Base-by-base conservation (phyloP, 1,284 basidiomycete genomes). In the Tilletia setariae region DNA sequence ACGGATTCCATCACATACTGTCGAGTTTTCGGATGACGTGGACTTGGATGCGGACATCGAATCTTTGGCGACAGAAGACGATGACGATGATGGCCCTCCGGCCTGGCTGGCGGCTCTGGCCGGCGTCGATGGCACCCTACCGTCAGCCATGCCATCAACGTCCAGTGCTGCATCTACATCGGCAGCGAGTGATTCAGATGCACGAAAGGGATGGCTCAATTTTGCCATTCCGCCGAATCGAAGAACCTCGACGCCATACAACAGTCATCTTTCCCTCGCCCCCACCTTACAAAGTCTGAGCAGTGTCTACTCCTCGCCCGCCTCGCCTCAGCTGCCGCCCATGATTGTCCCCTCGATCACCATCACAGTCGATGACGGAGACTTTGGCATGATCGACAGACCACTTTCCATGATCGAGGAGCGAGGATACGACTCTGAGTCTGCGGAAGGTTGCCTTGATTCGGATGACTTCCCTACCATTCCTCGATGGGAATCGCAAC, bases 291-390 rank as follows among this genome's bases (percentile, higher is more conserved):
- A 21, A 19, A 43, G 35, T 40, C 40, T 64, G 63, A 49, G 43
- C 42, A 42, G 32, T 16, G 43, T 40, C 40, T 28, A 30, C 25
- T 64, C 63, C 23, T 23, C 40, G 40, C 35, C 35, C 40, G 63
- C 35, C 42, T 40, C 63, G 19, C 63, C 40, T 9, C 63, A 44
- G 25, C 63, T 64, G n/a, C 63, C 63, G n/a, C 63, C 63, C 19
- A 64, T 64, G 63, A 28, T 25, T n/a, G 51, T 53, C 51, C 63
- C 63, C 25, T 44, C 43, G 35, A 64, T 64, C 63, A 64, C 63
- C 19, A 40, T 64, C 63, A 64, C 63, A 23, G 35, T 64, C 46
- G 63, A 64, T 25, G 63, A 64, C 46, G 51, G 51, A 25, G 51
- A 53, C 51, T 53, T 53, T 53, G 63, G 63, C 63, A 40, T 64